These are phyloP conservation scores for Fusarium torulosum DNA, from an alignment of 2,329 filamentous ascomycete genomes.

Conservation along the genomic window DNA sequence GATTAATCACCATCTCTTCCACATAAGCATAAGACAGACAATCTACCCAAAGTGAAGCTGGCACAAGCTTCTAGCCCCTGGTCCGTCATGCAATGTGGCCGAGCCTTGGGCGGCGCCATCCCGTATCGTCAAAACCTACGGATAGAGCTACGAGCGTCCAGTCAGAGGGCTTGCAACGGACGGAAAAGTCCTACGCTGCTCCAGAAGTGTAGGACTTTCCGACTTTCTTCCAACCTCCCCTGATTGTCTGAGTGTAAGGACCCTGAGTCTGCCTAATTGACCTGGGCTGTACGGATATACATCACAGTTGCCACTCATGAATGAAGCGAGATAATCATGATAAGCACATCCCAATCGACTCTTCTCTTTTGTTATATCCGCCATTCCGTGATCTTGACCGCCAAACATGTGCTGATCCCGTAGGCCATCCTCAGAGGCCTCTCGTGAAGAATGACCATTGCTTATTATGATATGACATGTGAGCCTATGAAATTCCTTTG, in stretches of 20 bases:
- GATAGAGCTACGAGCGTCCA: conserved; percentile 23
- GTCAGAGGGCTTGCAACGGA: conserved; percentile 19
- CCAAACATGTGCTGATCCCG: conserved; percentile 34
- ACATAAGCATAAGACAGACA: background rate
- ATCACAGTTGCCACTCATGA: conserved; percentile 2
- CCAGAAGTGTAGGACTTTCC: conserved; percentile 25
- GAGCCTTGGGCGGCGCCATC: conserved; percentile 34
- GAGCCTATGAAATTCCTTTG: background rate
- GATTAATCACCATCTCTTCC: conserved; percentile 20
- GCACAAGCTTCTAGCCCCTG: conserved; percentile 45
- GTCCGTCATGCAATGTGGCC: conserved; percentile 43
- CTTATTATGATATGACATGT: background rate
- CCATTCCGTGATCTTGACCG: conserved; percentile 6
- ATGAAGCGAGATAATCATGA: conserved; percentile 11
- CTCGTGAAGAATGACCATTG: background rate
- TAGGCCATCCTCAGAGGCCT: conserved; percentile 10
- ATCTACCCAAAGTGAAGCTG: conserved; percentile 33
- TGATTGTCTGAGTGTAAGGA: conserved; percentile 9
- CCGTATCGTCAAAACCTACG: conserved; percentile 31
- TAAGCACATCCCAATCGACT: background rate
- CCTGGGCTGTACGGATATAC: conserved; percentile 9
- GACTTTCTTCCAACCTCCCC: conserved; percentile 26
- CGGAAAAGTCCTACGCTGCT: conserved; percentile 39
- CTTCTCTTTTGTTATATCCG: background rate
- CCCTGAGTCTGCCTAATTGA: conserved; percentile 22